Percentiles rank a stretch among this genome's conserved stretches.
phyloP scores from a whole-genome alignment of 345 rosid genomes.

The Toxicodendron radicans region DNA sequence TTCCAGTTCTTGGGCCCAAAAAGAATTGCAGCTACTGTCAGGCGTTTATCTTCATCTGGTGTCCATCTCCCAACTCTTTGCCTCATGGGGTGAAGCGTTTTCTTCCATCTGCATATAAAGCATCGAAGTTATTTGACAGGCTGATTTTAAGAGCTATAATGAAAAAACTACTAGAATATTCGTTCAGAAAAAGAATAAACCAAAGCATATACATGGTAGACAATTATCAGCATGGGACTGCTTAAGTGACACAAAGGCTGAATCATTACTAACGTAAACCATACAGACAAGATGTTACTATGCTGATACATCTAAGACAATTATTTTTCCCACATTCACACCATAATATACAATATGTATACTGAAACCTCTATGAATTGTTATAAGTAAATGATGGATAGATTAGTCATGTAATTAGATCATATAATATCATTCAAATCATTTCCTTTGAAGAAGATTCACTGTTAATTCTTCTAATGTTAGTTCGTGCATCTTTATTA shows the following conservation, averaged over 20 bases:
- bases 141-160: not conserved
- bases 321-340: not conserved
- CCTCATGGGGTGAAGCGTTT: slow-evolving; percentile 65
- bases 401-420: not conserved
- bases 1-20: slow-evolving; percentile 84
- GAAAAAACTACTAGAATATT: not conserved
- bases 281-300: not conserved
- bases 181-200: not conserved
- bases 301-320: not conserved
- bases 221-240: not conserved
- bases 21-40: slow-evolving; percentile 77
- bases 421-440: not conserved
- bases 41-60: slow-evolving; percentile 61
- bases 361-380: not conserved
- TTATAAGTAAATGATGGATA: not conserved
- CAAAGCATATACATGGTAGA: not conserved
- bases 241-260: not conserved
- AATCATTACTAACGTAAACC: not conserved
- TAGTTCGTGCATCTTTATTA: not conserved
- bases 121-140: not conserved
- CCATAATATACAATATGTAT: not conserved
- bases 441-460: not conserved
- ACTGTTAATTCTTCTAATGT: not conserved
- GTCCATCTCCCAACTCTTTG: slow-evolving; percentile 62
- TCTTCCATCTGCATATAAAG: slow-evolving; percentile 64